Base-by-base conservation (phyloP, 768 basidiomycete species). In the Boletus speciosus region DNA sequence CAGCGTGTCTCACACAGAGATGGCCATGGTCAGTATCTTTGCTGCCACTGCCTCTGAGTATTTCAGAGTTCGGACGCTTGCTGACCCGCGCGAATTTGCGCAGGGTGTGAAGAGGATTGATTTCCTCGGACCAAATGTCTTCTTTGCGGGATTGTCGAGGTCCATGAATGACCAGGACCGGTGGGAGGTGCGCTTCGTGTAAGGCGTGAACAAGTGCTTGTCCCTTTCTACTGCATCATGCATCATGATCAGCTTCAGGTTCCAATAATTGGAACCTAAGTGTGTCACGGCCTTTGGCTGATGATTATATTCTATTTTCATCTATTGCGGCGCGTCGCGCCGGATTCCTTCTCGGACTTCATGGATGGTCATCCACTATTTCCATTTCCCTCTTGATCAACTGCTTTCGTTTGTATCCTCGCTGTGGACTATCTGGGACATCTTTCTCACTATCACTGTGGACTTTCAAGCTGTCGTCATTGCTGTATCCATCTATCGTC, bases 91-190 rank as follows among this genome's bases (percentile, higher is more conserved):
- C 61, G 73, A 75, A 64, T 67, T 59, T 63, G 59, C 55, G 58
- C 74, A 76, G 62, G 74, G 74, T 8, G 54, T 76, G 27, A 76
- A 73, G 65, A 58, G 73, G 61, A 64, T 75, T 27, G 74, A 75
- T 57, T 72, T 73, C 59, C 64, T 75, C 55, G 71, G 72, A 32
- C 62, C 57, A 2, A 62, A 64, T 21, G 54, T 64, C 37, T 54
- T 51, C 27, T 75, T 75, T 39, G 63, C 52, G 10, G 74, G 74
- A 10, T 41, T 75, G 21, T 58, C 60, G 16, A 56, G 51, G 44
- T 61, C 70, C 36, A 56, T 53, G 39, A 60, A 64, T 8, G 70
- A 66, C 9, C 65, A 42, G 21, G 65, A 67, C 38, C 53, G 60
- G 39, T 74, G 69, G 69, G 61, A 65, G 39, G 66, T 72, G 19